These are phyloP conservation scores for Nemania bipapillata DNA, from an alignment of 2,329 filamentous ascomycete genomes.

Conservation along the genomic window DNA sequence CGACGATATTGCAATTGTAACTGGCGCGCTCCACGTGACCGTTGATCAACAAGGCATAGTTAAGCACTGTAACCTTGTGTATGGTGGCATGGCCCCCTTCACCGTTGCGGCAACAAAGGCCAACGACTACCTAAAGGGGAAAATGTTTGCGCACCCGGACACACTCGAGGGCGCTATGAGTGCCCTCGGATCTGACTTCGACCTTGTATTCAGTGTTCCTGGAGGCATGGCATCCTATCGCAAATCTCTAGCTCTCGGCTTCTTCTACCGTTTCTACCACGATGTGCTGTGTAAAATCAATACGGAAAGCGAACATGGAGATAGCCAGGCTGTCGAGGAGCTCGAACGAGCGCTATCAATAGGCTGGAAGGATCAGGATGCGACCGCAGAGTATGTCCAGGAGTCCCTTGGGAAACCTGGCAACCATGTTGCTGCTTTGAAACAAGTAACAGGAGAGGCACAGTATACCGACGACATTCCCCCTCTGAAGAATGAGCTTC, in stretches of 20 bases:
- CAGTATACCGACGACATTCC: conserved; percentile 98
- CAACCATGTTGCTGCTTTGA: conserved; percentile 88
- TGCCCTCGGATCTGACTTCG: conserved; percentile 87
- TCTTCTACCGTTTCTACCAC: conserved; percentile 98
- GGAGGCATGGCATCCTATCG: conserved; percentile 98
- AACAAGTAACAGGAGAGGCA: conserved; percentile 92
- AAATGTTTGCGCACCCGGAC: conserved; percentile 79
- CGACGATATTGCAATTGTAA: conserved; percentile 98
- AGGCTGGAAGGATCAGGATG: conserved; percentile 80
- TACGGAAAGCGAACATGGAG: conserved; percentile 60
- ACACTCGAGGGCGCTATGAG: conserved; percentile 92
- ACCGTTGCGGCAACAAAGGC: conserved; percentile 88
- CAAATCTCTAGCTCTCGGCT: conserved; percentile 87
- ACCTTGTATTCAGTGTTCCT: conserved; percentile 87
- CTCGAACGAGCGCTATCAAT: conserved; percentile 85
- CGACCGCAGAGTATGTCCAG: conserved; percentile 80
- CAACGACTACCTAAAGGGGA: conserved; percentile 77
- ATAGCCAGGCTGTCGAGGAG: conserved; percentile 81
- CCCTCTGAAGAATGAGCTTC: conserved; percentile 84
- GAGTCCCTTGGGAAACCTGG: conserved; percentile 86
- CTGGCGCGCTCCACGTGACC: conserved; percentile 80
- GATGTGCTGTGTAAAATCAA: conserved; percentile 77
- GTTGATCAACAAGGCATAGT: conserved; percentile 77
- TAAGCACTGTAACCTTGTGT: conserved; percentile 80
- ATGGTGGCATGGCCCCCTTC: conserved; percentile 93